Percentiles rank a stretch among this genome's conserved stretches.
Conservation (phyloP, 1,139 yeast species). For the Eremothecium gossypii region DNA sequence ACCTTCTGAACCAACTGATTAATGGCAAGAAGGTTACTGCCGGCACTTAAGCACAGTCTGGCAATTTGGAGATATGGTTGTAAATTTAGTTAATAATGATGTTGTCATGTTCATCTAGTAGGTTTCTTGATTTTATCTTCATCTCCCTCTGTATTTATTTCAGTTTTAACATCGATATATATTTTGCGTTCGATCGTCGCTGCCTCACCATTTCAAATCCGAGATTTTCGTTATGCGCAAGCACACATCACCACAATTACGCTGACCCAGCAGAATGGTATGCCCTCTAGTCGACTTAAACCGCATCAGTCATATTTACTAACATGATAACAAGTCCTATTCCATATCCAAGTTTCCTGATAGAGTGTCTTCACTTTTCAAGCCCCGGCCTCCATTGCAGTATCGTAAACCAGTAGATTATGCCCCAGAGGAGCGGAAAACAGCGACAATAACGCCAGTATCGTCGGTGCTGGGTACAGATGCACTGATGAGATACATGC, state of each 20-base stretch:
- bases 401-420: conserved; percentile 47
- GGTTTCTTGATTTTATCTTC: too few species aligned
- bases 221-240: too few species aligned
- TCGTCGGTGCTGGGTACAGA: background rate
- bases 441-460: conserved; percentile 31
- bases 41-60: conserved; percentile 14
- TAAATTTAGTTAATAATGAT: too few species aligned
- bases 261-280: too few species aligned
- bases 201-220: too few species aligned
- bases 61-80: too few species aligned
- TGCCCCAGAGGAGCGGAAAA: conserved; percentile 40
- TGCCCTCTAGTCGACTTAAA: too few species aligned
- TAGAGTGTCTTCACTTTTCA: conserved; percentile 55
- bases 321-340: conserved; percentile 2
- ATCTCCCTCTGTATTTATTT: too few species aligned
- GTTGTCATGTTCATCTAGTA: too few species aligned
- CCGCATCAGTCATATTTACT: background rate
- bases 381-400: conserved; percentile 59
- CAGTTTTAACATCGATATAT: too few species aligned
- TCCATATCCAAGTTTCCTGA: conserved; percentile 46
- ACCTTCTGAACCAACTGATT: conserved; percentile 60
- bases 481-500: background rate
- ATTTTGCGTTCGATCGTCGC: too few species aligned
- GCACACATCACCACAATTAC: too few species aligned
- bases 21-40: conserved; percentile 47